These are phyloP conservation scores for Tolypocladium tropicale DNA, from an alignment of 2,329 filamentous ascomycete species.

Conservation along the genomic window DNA sequence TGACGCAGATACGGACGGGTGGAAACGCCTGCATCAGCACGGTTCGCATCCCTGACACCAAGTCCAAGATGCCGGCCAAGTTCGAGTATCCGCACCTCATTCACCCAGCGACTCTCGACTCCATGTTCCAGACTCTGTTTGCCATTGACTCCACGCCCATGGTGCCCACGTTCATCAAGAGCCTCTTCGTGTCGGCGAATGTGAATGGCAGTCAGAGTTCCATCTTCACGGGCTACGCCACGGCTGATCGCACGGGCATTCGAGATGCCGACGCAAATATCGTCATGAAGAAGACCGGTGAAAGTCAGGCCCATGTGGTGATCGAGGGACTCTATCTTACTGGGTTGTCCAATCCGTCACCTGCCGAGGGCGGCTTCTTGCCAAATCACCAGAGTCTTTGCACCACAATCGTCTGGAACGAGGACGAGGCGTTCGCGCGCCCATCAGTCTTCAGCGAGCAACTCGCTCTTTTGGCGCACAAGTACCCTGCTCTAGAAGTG, in stretches of 20 bases:
- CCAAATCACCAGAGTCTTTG: conserved; percentile 39
- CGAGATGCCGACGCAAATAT: conserved; percentile 32
- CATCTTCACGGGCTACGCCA: conserved; percentile 31
- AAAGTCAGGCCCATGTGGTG: conserved; percentile 24
- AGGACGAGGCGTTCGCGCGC: conserved; percentile 20
- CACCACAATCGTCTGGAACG: conserved; percentile 36
- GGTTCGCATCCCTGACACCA: conserved; percentile 37
- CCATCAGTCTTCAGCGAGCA: conserved; percentile 13
- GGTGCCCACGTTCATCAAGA: conserved; percentile 36
- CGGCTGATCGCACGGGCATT: conserved; percentile 21
- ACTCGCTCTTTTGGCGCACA: conserved; percentile 25
- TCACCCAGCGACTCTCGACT: conserved; percentile 48
- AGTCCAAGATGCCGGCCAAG: conserved; percentile 38
- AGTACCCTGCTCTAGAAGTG: conserved; percentile 25
- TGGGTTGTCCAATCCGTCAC: conserved; percentile 16
- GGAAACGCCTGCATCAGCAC: conserved; percentile 23
- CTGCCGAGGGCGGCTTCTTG: conserved; percentile 26
- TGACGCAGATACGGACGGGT: conserved; percentile 23
- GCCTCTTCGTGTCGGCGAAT: conserved; percentile 33
- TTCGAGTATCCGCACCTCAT: conserved; percentile 45
- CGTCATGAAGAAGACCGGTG: conserved; percentile 26
- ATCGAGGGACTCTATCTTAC: conserved; percentile 36
- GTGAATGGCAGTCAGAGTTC: conserved; percentile 20
- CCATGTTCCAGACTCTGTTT: conserved; percentile 44
- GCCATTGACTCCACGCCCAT: conserved; percentile 33